Conservation (phyloP, 352 stramenopile species). For the Phytophthora sansomeana region DNA sequence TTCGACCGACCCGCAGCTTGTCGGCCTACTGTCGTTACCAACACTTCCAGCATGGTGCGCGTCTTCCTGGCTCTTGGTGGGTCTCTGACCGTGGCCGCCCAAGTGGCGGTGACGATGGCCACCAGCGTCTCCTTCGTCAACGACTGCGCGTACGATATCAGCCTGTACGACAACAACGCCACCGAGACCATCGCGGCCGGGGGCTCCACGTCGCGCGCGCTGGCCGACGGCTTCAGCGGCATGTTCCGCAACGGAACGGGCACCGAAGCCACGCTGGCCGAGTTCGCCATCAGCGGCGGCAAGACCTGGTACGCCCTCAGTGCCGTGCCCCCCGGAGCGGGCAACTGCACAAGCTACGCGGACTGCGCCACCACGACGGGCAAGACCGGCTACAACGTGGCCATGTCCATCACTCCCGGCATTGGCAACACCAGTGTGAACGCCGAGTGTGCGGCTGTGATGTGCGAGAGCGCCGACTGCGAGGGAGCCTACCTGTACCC, state of each 20-base stretch:
- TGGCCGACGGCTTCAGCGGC: constrained; percentile 51
- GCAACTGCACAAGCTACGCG: constrained; percentile 58
- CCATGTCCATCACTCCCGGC: constrained; percentile 60
- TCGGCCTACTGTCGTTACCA: constrained; percentile 6
- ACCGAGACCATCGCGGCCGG: constrained; percentile 37
- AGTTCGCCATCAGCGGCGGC: constrained; percentile 54
- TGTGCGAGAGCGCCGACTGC: constrained; percentile 46
- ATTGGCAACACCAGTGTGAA: constrained; percentile 34
- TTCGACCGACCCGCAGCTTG: constrained; percentile 16
- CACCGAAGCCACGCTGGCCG: constrained; percentile 56
- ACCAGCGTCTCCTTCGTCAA: constrained; percentile 51
- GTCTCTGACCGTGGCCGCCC: constrained; percentile 34
- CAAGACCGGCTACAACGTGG: constrained; percentile 73
- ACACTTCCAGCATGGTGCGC: constrained; percentile 30
- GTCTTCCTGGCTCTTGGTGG: constrained; percentile 38
- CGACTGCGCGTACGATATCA: constrained; percentile 53
- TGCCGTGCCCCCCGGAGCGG: constrained; percentile 57
- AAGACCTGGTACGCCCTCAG: constrained; percentile 72
- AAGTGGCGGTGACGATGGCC: constrained; percentile 36
- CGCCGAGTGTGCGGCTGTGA: constrained; percentile 42
- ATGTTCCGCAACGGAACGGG: constrained; percentile 69
- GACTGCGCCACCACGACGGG: constrained; percentile 55
- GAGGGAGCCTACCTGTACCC: constrained; percentile 62
- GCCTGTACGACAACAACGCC: constrained; percentile 58
- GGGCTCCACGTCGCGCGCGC: constrained; percentile 38